These are phyloP conservation scores for Fusarium marasasianum DNA, from an alignment of 2,329 filamentous ascomycete species.

Conservation along the genomic window DNA sequence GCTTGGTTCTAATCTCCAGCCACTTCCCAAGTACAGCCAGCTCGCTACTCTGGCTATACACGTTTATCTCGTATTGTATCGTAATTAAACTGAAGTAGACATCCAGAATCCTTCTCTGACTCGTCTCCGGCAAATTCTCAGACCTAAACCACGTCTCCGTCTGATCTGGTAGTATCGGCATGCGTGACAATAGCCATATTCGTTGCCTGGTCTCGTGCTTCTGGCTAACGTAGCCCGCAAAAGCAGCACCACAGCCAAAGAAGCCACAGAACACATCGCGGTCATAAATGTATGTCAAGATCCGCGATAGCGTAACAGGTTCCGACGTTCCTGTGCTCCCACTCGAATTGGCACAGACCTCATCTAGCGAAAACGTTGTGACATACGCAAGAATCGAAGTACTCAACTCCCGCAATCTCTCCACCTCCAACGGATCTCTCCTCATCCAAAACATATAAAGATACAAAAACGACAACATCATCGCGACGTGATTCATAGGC, in stretches of 20 bases:
- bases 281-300: conserved; percentile 9
- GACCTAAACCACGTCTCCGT: background rate
- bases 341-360: background rate
- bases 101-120: background rate
- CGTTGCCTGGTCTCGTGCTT: conserved; percentile 14
- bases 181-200: conserved; percentile 2
- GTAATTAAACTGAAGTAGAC: conserved; percentile 1
- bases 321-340: background rate
- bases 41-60: background rate
- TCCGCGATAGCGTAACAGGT: background rate
- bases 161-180: background rate
- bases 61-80: conserved; percentile 13
- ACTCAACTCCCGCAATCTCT: background rate
- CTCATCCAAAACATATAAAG: conserved; percentile 18
- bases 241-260: background rate
- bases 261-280: conserved; percentile 12
- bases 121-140: background rate
- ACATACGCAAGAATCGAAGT: background rate
- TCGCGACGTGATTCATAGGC: background rate
- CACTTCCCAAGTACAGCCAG: background rate
- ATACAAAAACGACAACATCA: conserved; percentile 16
- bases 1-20: background rate
- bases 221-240: background rate
- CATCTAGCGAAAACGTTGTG: background rate
- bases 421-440: background rate